Evolutionary conservation across 345 rosid genomes (phyloP).

Genomic region (Corchorus olitorius): DNA sequence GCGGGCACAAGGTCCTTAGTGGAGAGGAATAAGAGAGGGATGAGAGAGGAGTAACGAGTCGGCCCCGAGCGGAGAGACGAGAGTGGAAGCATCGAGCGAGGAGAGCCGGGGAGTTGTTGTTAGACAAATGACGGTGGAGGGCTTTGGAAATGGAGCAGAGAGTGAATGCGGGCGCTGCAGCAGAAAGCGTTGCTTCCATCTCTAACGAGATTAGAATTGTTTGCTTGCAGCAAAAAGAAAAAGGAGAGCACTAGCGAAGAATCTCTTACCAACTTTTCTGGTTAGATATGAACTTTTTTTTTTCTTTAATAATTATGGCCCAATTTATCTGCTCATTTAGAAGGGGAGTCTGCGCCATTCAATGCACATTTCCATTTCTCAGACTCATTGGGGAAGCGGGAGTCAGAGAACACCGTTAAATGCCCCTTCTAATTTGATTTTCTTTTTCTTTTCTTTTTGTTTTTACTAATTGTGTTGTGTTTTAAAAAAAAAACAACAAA

Average conservation of each 20-base stretch:
- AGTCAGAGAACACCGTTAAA: no score
- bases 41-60: slow-evolving; percentile 14
- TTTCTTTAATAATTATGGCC: not conserved
- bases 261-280: not conserved
- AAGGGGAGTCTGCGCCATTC: not conserved
- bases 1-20: slow-evolving; percentile 28
- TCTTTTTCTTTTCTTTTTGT: no score
- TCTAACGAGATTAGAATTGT: not conserved
- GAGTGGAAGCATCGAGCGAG: slow-evolving; percentile 33
- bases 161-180: slow-evolving; percentile 38
- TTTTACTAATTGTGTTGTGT: no score
- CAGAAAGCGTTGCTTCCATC: slow-evolving; percentile 52
- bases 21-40: slow-evolving; percentile 18
- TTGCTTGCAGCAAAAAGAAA: not conserved
- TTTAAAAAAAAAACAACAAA: no score
- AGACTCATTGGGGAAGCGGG: no score
- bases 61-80: slow-evolving; percentile 26
- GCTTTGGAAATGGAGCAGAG: slow-evolving; percentile 57
- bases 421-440: no score
- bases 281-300: not conserved
- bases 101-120: slow-evolving; percentile 20
- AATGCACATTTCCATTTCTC: not conserved
- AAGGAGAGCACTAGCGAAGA: not conserved
- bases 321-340: not conserved
- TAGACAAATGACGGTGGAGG: slow-evolving; percentile 45